These are phyloP conservation scores for Magnusiomyces magnusii DNA, from an alignment of 1,139 yeast species.

Conservation along the genomic window DNA sequence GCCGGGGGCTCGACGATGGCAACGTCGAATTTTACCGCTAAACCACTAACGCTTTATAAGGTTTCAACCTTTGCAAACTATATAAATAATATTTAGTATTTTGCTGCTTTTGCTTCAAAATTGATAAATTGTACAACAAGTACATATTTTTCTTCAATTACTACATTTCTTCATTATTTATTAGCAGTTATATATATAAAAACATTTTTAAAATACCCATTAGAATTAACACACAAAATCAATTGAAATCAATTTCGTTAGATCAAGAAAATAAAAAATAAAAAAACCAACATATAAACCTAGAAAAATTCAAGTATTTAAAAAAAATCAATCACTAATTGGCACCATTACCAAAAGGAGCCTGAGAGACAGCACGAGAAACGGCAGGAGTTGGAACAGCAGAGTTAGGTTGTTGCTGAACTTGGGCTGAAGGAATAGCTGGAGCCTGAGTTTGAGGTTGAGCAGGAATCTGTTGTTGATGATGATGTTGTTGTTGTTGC, in stretches of 20 bases:
- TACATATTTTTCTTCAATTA: too few species aligned
- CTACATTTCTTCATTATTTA: too few species aligned
- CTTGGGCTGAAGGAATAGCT: background rate
- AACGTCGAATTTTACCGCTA: slow-evolving; percentile 46
- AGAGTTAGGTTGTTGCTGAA: background rate
- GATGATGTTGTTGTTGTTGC: background rate
- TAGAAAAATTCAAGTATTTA: background rate
- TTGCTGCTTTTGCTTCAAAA: too few species aligned
- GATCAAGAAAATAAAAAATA: background rate
- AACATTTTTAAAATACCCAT: too few species aligned
- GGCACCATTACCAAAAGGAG: slow-evolving; percentile 6
- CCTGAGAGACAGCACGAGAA: background rate
- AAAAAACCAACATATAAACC: background rate
- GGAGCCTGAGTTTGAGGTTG: background rate
- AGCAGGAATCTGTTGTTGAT: background rate
- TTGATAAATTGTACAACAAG: too few species aligned
- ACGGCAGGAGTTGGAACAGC: background rate
- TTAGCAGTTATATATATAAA: too few species aligned
- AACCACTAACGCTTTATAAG: slow-evolving; percentile 42
- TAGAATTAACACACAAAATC: too few species aligned
- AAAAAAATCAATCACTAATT: background rate
- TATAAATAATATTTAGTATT: too few species aligned
- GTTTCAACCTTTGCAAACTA: too few species aligned
- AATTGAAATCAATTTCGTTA: background rate
- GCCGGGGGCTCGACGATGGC: slow-evolving; percentile 51